Conservation (phyloP, 2,329 filamentous ascomycete genomes). For the Sporothrix curviconia region DNA sequence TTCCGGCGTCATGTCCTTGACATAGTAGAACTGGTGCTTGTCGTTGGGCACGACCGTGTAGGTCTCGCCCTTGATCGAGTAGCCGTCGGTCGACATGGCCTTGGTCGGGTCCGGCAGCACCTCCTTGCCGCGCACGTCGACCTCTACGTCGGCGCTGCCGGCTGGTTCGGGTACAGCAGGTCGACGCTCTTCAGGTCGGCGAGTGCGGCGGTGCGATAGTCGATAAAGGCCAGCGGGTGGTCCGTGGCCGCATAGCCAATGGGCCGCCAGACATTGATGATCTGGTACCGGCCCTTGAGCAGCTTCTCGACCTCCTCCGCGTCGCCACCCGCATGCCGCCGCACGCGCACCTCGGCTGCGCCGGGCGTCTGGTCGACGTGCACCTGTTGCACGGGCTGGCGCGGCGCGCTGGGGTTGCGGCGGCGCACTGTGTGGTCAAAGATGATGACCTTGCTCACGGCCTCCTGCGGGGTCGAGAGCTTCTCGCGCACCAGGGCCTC, state of each 20-base stretch:
- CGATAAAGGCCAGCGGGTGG: conserved; percentile 57
- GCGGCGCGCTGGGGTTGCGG: conserved; percentile 44
- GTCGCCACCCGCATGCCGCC: conserved; percentile 45
- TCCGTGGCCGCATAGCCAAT: conserved; percentile 57
- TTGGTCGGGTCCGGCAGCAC: conserved; percentile 41
- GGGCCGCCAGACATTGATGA: conserved; percentile 67
- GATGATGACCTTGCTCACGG: conserved; percentile 56
- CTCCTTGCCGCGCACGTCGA: conserved; percentile 55
- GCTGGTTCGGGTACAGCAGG: conserved; percentile 52
- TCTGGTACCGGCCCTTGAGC: conserved; percentile 53
- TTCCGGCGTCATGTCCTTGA: conserved; percentile 59
- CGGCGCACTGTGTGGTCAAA: conserved; percentile 68
- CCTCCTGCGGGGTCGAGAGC: conserved; percentile 29
- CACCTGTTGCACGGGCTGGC: conserved; percentile 62
- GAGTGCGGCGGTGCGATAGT: conserved; percentile 54
- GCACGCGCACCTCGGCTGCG: conserved; percentile 55
- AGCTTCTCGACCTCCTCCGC: conserved; percentile 49
- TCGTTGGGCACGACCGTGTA: conserved; percentile 52
- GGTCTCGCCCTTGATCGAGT: conserved; percentile 57
- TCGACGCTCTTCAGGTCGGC: conserved; percentile 55
- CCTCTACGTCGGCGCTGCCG: conserved; percentile 20
- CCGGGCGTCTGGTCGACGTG: conserved; percentile 65
- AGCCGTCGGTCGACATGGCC: conserved; percentile 48
- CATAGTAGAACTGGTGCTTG: conserved; percentile 56
- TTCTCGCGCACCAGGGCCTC: conserved; percentile 49